Conservation (phyloP, 305 asterid species). For the Solanum hybrid region DNA sequence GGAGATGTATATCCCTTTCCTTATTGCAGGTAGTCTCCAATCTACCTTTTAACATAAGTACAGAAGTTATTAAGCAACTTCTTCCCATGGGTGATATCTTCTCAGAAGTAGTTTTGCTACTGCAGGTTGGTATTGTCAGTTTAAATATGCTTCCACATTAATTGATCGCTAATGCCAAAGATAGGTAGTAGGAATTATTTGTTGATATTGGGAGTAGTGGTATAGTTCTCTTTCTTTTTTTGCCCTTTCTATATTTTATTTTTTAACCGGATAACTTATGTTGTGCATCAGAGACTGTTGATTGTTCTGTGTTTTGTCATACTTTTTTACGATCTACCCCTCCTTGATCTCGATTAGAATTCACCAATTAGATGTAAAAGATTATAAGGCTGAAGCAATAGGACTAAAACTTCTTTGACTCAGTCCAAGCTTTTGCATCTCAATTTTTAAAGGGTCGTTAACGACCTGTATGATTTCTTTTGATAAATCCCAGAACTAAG, state of each 20-base stretch:
- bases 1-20: neutral
- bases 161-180: neutral
- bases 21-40: conserved; percentile 79
- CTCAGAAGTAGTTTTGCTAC: conserved; percentile 73
- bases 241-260: too few relatives aligned
- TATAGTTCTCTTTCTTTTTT: neutral
- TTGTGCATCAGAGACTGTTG: neutral
- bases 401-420: neutral
- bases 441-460: neutral
- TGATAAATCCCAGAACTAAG: neutral
- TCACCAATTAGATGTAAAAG: neutral
- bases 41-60: conserved; percentile 90
- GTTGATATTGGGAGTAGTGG: neutral
- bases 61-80: conserved; percentile 78
- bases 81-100: conserved; percentile 98
- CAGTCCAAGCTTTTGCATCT: neutral
- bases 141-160: neutral
- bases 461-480: neutral
- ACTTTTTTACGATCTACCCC: neutral
- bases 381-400: neutral
- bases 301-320: neutral
- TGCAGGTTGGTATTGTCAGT: conserved; percentile 47
- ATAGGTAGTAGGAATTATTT: neutral
- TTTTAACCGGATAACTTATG: neutral
- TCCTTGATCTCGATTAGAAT: neutral